A percentile compares a stretch with the other conserved stretches of the same genome.
Conservation (phyloP, 305 asterid genomes). For the Lippia alba region DNA sequence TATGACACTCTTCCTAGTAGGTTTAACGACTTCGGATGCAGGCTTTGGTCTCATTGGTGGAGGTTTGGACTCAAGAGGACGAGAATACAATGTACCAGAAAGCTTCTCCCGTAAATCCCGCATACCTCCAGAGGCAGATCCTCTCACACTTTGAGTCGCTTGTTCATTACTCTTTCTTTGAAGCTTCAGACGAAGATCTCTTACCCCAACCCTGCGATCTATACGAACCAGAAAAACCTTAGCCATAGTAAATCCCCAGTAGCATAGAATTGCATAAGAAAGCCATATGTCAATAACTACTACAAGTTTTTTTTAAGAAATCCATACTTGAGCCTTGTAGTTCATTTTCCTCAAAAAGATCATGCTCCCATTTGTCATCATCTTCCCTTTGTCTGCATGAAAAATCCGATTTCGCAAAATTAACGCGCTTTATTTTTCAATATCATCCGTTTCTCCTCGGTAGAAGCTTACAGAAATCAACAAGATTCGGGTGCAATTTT, state of each 20-base stretch:
- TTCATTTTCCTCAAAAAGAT: constrained; percentile 61
- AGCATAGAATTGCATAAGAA: constrained; percentile 31
- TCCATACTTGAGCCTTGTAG: constrained; percentile 62
- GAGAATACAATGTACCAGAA: constrained; percentile 69
- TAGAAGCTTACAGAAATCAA: neutral
- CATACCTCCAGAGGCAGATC: constrained; percentile 65
- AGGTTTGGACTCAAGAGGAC: constrained; percentile 52
- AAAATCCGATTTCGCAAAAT: constrained; percentile 34
- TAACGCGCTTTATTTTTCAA: constrained; percentile 29
- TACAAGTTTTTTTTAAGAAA: constrained; percentile 24
- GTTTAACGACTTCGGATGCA: constrained; percentile 64
- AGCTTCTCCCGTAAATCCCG: constrained; percentile 97
- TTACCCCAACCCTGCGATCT: constrained; percentile 70
- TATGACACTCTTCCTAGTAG: constrained; percentile 65
- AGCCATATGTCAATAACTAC: constrained; percentile 21
- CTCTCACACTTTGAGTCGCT: constrained; percentile 53
- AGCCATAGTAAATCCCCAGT: constrained; percentile 18
- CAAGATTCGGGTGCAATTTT: constrained; percentile 3
- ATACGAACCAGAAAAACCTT: constrained; percentile 23
- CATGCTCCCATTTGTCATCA: constrained; percentile 96
- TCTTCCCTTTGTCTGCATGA: constrained; percentile 86
- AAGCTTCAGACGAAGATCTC: constrained; percentile 95
- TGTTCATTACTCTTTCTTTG: constrained; percentile 74
- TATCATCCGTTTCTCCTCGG: neutral
- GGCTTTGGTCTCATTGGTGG: constrained; percentile 54